Percentiles rank a stretch among this genome's conserved stretches.
phyloP scores from a whole-genome alignment of 2,329 filamentous ascomycete species.

The Rhynchosporium graminicola region DNA sequence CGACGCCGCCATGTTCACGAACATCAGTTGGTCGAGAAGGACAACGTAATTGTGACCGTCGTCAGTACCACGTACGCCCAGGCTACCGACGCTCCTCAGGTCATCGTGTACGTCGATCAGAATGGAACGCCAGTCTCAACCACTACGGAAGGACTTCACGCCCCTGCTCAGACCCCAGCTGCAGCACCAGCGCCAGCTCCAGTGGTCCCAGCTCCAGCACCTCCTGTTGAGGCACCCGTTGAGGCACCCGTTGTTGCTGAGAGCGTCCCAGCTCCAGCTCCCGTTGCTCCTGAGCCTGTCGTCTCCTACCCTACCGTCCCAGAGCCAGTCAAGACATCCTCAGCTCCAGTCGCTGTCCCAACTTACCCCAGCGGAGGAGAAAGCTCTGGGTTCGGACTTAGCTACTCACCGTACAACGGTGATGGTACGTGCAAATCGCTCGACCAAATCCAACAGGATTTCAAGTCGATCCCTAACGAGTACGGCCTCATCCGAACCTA shows the following conservation, averaged over 20 bases:
- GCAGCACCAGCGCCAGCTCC: slow-evolving; percentile 7
- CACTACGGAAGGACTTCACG: slow-evolving; percentile 32
- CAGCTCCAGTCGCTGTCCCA: slow-evolving; percentile 15
- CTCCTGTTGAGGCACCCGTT: background rate
- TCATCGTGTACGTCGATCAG: slow-evolving; percentile 63
- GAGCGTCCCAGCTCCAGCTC: background rate
- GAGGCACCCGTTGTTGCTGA: background rate
- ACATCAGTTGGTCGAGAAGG: slow-evolving; percentile 35
- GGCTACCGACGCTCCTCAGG: slow-evolving; percentile 43
- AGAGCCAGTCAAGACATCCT: slow-evolving; percentile 6
- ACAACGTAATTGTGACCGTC: slow-evolving; percentile 39
- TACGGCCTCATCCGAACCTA: slow-evolving; percentile 75
- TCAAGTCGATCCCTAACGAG: slow-evolving; percentile 52
- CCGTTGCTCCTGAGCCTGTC: background rate
- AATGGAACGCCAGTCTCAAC: slow-evolving; percentile 54
- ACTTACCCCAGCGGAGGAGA: slow-evolving; percentile 13
- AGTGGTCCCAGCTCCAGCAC: background rate
- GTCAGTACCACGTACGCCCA: slow-evolving; percentile 44
- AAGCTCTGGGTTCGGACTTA: slow-evolving; percentile 48
- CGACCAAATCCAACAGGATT: slow-evolving; percentile 63
- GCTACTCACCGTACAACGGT: slow-evolving; percentile 58
- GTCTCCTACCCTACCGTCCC: background rate
- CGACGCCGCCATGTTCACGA: slow-evolving; percentile 35
- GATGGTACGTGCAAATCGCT: slow-evolving; percentile 66
- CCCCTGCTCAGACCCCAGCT: slow-evolving; percentile 9